Conservation (phyloP, 768 basidiomycete genomes). For the Amanita rubescens region DNA sequence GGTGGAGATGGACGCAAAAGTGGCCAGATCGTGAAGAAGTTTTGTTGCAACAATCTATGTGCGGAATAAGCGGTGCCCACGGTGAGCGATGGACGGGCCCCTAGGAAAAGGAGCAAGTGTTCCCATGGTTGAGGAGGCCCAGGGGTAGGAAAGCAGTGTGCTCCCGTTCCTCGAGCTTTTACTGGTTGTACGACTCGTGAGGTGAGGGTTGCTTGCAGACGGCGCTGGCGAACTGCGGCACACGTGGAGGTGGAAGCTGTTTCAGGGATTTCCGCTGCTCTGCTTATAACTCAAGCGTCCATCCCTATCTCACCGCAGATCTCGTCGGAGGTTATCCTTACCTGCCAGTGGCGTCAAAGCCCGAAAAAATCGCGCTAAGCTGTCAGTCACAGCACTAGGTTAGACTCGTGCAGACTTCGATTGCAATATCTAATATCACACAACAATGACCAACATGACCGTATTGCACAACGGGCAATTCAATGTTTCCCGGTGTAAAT, state of each 20-base stretch:
- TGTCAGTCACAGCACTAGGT: no score
- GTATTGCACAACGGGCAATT: no score
- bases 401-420: no score
- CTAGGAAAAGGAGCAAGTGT: conserved; percentile 92
- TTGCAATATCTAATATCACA: no score
- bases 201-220: conserved; percentile 43
- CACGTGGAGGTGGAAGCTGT: neutral
- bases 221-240: neutral
- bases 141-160: conserved; percentile 56
- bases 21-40: conserved; percentile 48
- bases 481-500: no score
- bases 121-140: conserved; percentile 73
- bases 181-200: conserved; percentile 55
- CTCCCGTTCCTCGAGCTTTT: conserved; percentile 58
- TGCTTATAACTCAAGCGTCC: no score
- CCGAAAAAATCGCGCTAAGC: no score
- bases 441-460: no score
- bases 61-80: neutral
- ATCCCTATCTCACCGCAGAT: no score
- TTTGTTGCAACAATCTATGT: conserved; percentile 47
- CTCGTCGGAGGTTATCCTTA: no score
- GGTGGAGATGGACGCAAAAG: conserved; percentile 43
- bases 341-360: no score
- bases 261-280: no score
- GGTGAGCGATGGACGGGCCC: conserved; percentile 18